phyloP scores from a whole-genome alignment of 2,329 filamentous ascomycete genomes.

The Aspergillus spinulosporus region DNA sequence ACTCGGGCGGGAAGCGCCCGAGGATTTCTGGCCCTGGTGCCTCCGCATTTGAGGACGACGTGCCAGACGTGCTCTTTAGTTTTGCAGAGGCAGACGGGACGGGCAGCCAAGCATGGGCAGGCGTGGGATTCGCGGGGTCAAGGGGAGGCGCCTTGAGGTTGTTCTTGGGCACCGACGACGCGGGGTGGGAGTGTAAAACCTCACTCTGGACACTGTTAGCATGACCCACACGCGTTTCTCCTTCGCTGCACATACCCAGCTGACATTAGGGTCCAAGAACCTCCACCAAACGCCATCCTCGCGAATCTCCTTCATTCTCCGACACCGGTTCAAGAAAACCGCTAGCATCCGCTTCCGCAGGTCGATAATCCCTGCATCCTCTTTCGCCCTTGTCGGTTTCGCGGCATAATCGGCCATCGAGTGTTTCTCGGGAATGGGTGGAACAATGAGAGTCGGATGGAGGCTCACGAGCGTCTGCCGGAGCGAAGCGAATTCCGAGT shows the following conservation, averaged over 20 bases:
- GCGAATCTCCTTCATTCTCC: slow-evolving; percentile 85
- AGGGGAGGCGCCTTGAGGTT: slow-evolving; percentile 93
- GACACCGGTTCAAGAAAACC: slow-evolving; percentile 91
- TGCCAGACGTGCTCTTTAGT: slow-evolving; percentile 60
- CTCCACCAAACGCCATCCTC: slow-evolving; percentile 97
- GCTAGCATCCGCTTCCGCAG: slow-evolving; percentile 94
- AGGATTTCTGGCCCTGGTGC: slow-evolving; percentile 64
- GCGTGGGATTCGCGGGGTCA: slow-evolving; percentile 86
- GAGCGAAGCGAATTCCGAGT: slow-evolving; percentile 96
- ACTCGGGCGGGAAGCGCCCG: slow-evolving; percentile 78
- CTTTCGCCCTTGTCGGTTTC: slow-evolving; percentile 95
- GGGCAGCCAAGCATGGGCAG: slow-evolving; percentile 83
- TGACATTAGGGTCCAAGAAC: slow-evolving; percentile 95
- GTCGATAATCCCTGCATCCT: slow-evolving; percentile 96
- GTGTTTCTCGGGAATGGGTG: slow-evolving; percentile 97
- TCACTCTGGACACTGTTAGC: slow-evolving; percentile 68
- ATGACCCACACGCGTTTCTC: slow-evolving; percentile 18
- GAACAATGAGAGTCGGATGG: slow-evolving; percentile 92
- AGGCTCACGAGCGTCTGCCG: slow-evolving; percentile 84
- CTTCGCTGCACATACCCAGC: slow-evolving; percentile 71
- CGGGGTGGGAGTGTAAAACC: slow-evolving; percentile 88
- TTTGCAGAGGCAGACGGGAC: slow-evolving; percentile 83
- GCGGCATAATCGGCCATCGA: slow-evolving; percentile 98
- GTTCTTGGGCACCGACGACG: slow-evolving; percentile 89
- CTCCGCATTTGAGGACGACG: slow-evolving; percentile 47